Base-by-base conservation (phyloP, 352 stramenopile species). In the Pythium sukuiense region DNA sequence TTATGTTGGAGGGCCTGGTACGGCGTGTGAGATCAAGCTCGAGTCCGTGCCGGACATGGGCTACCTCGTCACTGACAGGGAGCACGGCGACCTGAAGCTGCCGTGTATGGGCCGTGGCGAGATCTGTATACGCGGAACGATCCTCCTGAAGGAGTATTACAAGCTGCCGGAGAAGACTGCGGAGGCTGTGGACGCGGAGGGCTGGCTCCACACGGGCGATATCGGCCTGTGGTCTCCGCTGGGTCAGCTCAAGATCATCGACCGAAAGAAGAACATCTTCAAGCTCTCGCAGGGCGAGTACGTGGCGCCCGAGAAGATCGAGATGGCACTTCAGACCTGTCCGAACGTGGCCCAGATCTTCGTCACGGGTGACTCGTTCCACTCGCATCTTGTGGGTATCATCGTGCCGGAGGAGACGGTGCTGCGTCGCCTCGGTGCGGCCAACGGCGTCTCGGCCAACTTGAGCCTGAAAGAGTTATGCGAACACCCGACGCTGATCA, bases 161-260 rank as follows among this genome's bases (percentile, higher is more conserved):
- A 98, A 98, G 60, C 89, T 98, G 68, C 81, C 87, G 1, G 90
- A 97, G 55, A 96, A 96, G 50, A 99, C 95, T 0, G 66, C 71
- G 1, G 92, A 98, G 69, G 92, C 86, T 13, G 79, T 99, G 46
- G 95, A 98, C 63, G 72, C 67, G 26, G 89, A 90, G 8, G 96
- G 96, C 8, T 99, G 92, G 90, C 97, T 99, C 60, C 95, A 99
- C 75, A 99, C 97, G 2, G 97, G 97, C 54, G 97, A 99, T 59
- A 88, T 99, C 33, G 97, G 94, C 12, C 74, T 90, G 27, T 98
- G 98, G 78, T 98, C 98, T 59, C 83, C 90, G 12, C 72, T 97
- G 61, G 93, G 93, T 18, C 90, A 89, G 59, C 74, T 98, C 41
- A 86, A 84, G 63, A 97, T 98, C 72, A 83, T 97, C 57, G 89